Percentiles rank a stretch among this genome's conserved stretches.
Evolutionary conservation across 2,329 filamentous ascomycete species (phyloP).

Genomic region (Ophiostoma tasmaniense): DNA sequence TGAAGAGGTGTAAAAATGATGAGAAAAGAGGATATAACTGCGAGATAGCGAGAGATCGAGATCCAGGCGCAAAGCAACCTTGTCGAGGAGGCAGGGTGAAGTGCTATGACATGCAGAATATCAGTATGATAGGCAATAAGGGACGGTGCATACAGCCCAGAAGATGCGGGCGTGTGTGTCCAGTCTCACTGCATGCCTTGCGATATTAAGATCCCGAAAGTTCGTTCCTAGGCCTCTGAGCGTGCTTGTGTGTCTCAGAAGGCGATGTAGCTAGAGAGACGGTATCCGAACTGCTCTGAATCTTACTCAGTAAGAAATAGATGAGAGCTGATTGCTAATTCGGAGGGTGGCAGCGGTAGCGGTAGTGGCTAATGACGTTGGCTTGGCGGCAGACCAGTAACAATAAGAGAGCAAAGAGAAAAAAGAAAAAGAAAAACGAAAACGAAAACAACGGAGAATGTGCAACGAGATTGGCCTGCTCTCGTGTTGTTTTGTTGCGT

Average conservation of each 20-base stretch:
- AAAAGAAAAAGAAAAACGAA: neutral
- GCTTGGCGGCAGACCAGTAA: neutral
- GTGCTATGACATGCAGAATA: no score
- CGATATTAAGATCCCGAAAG: conserved; percentile 16
- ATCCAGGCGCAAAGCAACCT: neutral
- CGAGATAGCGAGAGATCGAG: conserved; percentile 5
- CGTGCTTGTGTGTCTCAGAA: conserved; percentile 1
- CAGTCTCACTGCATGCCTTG: conserved; percentile 20
- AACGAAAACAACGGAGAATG: neutral
- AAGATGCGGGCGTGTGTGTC: conserved; percentile 9
- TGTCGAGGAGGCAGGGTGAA: neutral
- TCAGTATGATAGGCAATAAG: neutral
- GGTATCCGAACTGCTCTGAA: neutral
- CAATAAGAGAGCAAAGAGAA: no score
- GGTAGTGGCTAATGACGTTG: neutral
- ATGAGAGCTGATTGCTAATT: neutral
- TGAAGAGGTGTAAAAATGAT: neutral
- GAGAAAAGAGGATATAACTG: neutral
- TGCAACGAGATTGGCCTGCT: neutral
- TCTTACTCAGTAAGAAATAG: no score
- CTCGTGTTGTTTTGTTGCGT: neutral
- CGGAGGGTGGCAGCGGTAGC: neutral
- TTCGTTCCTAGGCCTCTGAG: conserved; percentile 3
- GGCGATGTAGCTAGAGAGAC: no score
- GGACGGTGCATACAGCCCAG: neutral